A percentile compares a stretch with the other conserved stretches of the same genome.
These are phyloP conservation scores for Atalantia buxifolia DNA, from an alignment of 345 rosid species.

Conservation along the genomic window DNA sequence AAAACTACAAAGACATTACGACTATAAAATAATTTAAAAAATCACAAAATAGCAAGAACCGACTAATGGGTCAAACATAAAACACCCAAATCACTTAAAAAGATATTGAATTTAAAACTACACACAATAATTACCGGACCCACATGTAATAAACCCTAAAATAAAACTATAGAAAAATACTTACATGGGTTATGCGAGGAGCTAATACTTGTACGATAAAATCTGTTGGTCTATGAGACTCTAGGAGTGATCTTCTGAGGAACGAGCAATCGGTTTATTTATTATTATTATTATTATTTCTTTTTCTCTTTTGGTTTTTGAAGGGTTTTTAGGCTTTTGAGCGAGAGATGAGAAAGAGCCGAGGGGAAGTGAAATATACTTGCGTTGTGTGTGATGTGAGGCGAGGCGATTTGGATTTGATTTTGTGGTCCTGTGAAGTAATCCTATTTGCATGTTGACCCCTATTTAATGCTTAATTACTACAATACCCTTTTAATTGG, in stretches of 20 bases:
- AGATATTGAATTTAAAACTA: background rate
- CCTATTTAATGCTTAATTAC: background rate
- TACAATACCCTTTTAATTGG: background rate
- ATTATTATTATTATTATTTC: too few species aligned
- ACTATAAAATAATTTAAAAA: background rate
- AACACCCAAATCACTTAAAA: background rate
- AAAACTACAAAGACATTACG: background rate
- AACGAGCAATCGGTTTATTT: too few species aligned
- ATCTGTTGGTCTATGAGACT: background rate
- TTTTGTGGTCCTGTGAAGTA: background rate
- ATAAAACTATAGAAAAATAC: background rate
- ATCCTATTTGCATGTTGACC: background rate
- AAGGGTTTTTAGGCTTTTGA: background rate
- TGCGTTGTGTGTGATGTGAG: background rate
- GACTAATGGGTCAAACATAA: background rate
- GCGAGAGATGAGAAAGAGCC: background rate
- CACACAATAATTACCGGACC: background rate
- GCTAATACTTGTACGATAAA: background rate
- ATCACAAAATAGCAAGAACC: background rate
- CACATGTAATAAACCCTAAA: slow-evolving; percentile 1
- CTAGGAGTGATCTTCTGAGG: background rate
- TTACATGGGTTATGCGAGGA: slow-evolving; percentile 9
- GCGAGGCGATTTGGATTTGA: background rate
- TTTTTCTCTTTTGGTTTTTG: background rate
- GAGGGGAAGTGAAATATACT: background rate